Base-by-base conservation (phyloP, 306 rosid genomes). In the Vachellia collinsii region DNA sequence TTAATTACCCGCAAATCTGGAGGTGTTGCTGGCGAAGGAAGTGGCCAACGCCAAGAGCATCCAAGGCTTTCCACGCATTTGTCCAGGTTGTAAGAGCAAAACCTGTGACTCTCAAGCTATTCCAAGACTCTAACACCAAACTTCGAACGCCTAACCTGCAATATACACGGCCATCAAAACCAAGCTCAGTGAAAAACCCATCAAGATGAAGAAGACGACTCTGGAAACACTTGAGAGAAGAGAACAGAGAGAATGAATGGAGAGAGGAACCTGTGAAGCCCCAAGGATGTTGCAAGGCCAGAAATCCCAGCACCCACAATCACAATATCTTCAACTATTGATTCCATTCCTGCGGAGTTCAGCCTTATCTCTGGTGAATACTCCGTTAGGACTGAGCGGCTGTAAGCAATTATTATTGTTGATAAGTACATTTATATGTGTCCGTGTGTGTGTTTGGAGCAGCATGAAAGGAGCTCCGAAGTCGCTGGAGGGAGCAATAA, bases 251-350 rank as follows among this genome's bases (percentile, higher is more conserved):
- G 34, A 29, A 29, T 29, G 34, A 29, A 29, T 29, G 34, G 34
- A 29, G 34, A 29, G 34, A 29, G 34, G 34, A 3, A 82, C 88
- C 87, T 85, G 76, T 87, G 85, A 76, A 91, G 92, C 82, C 88
- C 98, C 6, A 92, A 74, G 11, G 94, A 80, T 1, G 97, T 87
- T 5, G 98, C 58, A 6, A 94, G 95, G 14, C 95, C 98, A 67
- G 92, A 86, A 56, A 94, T 87, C 61, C 94, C 98, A 78, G 85
- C 98, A 82, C 98, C 98, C 36, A 94, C 97, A 58, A 94, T 92
- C 81, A 94, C 91, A 70, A 94, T 54, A 19, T 89, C 89, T 79
- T 82, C 71, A 14, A 22, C 84, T 48, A 8, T 36, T 38, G 42
- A 83, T 79, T 63, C 86, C 89, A 83, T 86, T 66, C 50, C 13